phyloP scores from a whole-genome alignment of 768 basidiomycete species.

The Coprinopsis cinerea region DNA sequence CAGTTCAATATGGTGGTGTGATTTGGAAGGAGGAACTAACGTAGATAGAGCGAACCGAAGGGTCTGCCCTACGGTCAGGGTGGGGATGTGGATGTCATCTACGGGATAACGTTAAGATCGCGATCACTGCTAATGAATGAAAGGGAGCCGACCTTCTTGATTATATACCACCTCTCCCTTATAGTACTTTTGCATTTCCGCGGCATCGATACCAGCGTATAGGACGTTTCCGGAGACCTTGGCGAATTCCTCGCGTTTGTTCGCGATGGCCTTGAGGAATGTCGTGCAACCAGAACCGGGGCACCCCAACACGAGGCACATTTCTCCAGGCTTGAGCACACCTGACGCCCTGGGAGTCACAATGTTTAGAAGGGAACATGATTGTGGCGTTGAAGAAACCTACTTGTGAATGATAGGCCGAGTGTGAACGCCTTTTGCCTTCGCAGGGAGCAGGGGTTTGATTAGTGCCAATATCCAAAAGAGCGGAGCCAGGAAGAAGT shows the following conservation, averaged over 20 bases:
- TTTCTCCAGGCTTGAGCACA: slow-evolving; percentile 71
- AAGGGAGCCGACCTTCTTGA: slow-evolving; percentile 48
- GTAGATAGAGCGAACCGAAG: slow-evolving; percentile 65
- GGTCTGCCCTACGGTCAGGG: slow-evolving; percentile 75
- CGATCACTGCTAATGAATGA: neutral
- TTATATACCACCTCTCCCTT: slow-evolving; percentile 79
- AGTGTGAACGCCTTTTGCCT: slow-evolving; percentile 29
- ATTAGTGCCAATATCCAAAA: slow-evolving; percentile 41
- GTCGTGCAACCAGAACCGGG: slow-evolving; percentile 84
- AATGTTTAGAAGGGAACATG: neutral
- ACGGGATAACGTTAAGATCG: neutral
- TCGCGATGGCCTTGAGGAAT: slow-evolving; percentile 80
- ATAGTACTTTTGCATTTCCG: slow-evolving; percentile 71
- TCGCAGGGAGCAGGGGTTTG: slow-evolving; percentile 32
- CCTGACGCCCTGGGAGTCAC: slow-evolving; percentile 47
- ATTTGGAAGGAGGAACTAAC: slow-evolving; percentile 18
- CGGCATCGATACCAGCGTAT: slow-evolving; percentile 74
- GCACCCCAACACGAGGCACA: slow-evolving; percentile 81
- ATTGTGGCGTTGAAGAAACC: slow-evolving; percentile 6
- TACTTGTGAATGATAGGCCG: slow-evolving; percentile 59
- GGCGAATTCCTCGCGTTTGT: slow-evolving; percentile 62
- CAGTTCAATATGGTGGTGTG: neutral
- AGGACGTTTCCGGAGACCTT: slow-evolving; percentile 64
- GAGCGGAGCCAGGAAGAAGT: slow-evolving; percentile 49
- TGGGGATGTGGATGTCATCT: slow-evolving; percentile 82